These are phyloP conservation scores for Luffa aegyptiaca DNA, from an alignment of 306 rosid species.

Conservation along the genomic window DNA sequence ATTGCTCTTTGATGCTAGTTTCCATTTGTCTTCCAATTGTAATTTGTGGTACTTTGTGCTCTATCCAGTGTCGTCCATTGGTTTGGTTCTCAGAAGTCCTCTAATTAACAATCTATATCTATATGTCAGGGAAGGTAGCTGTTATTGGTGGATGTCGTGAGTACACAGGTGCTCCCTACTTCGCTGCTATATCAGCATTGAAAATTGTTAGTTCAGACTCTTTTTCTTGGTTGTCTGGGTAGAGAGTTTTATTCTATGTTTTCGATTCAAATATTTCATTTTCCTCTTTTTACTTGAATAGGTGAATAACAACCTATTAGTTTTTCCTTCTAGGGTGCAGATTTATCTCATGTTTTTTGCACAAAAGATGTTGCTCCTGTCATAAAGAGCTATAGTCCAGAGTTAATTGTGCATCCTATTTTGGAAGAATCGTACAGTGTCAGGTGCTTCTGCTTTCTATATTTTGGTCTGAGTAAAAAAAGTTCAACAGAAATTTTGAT, in stretches of 20 bases:
- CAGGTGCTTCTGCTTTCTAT: conserved; percentile 29
- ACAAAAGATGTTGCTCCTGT: conserved; percentile 85
- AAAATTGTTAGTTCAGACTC: conserved; percentile 49
- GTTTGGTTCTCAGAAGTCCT: background rate
- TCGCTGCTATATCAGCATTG: conserved; percentile 87
- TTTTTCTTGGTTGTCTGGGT: background rate
- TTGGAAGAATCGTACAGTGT: conserved; percentile 76
- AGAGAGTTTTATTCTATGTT: background rate
- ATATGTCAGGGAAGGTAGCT: conserved; percentile 73
- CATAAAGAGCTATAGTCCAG: conserved; percentile 87
- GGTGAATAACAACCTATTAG: background rate
- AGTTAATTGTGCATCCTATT: conserved; percentile 80
- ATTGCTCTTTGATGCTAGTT: background rate
- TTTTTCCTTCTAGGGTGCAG: conserved; percentile 59
- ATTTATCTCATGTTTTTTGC: conserved; percentile 90
- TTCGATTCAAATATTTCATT: background rate
- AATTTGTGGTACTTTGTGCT: background rate
- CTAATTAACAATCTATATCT: conserved; percentile 10
- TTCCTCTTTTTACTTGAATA: background rate
- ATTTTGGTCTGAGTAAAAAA: background rate
- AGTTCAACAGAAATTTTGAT: conserved; percentile 12
- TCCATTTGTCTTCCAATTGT: background rate
- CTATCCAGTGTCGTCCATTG: background rate
- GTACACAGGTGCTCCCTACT: conserved; percentile 96
- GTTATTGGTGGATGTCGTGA: conserved; percentile 96